These are phyloP conservation scores for Ganoderma meredithae DNA, from an alignment of 1,284 basidiomycete genomes.

Conservation along the genomic window DNA sequence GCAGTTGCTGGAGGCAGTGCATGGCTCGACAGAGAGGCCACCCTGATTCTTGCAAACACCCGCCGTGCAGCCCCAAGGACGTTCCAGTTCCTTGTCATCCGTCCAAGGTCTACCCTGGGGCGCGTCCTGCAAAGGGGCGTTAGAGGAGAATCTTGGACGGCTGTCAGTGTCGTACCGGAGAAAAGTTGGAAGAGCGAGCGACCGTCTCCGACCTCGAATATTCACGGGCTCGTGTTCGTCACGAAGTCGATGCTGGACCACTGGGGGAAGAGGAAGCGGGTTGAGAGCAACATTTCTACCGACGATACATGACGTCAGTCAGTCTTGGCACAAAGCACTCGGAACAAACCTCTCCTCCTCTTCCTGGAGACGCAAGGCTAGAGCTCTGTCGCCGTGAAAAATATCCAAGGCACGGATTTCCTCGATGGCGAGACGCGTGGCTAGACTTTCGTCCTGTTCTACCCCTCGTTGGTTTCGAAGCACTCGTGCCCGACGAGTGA, in stretches of 20 bases:
- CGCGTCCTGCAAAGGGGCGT: neutral
- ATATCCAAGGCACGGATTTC: conserved; percentile 11
- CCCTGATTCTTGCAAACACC: neutral
- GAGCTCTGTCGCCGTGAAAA: conserved; percentile 11
- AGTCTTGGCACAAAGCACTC: neutral
- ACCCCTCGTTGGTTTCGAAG: neutral
- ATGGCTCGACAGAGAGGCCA: neutral
- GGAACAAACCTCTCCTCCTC: conserved; percentile 12
- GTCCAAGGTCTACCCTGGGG: neutral
- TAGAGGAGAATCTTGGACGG: neutral
- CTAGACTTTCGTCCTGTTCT: conserved; percentile 7
- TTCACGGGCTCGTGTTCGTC: neutral
- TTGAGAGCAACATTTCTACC: neutral
- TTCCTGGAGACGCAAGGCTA: conserved; percentile 13
- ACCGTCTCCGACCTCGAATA: neutral
- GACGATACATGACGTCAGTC: neutral
- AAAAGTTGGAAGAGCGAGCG: neutral
- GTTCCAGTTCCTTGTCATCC: neutral
- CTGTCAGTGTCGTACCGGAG: neutral
- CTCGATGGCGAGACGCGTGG: conserved; percentile 16
- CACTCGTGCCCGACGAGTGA: neutral
- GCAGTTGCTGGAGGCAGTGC: neutral
- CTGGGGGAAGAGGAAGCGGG: neutral
- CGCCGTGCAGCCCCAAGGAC: neutral
- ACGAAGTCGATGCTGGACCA: neutral